Percentiles rank a stretch among this genome's conserved stretches.
phyloP scores from a whole-genome alignment of 331 rosid species.

The Saraca asoca region DNA sequence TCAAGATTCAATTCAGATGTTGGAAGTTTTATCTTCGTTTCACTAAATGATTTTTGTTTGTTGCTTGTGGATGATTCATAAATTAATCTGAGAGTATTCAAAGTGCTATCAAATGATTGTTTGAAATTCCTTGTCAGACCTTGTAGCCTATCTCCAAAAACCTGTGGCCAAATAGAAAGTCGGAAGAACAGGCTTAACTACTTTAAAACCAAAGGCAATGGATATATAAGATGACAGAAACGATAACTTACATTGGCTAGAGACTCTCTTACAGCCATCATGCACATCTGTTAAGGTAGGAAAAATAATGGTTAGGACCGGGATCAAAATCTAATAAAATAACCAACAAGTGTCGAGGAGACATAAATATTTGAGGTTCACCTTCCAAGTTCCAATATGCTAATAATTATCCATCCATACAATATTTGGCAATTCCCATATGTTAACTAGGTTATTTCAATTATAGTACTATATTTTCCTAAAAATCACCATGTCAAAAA shows the following conservation, averaged over 20 bases:
- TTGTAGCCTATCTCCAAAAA: slow-evolving; percentile 67
- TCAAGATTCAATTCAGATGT: slow-evolving; percentile 32
- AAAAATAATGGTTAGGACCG: not conserved
- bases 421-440: not conserved
- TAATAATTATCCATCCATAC: not conserved
- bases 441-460: slow-evolving; percentile 3
- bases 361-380: not conserved
- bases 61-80: slow-evolving; percentile 35
- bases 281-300: slow-evolving; percentile 67
- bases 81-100: slow-evolving; percentile 68
- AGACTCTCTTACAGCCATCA: slow-evolving; percentile 78
- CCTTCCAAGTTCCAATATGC: not conserved
- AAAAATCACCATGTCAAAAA: slow-evolving; percentile 19
- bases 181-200: slow-evolving; percentile 45
- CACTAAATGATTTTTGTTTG: slow-evolving; percentile 34
- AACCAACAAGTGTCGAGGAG: slow-evolving; percentile 5
- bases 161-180: slow-evolving; percentile 55
- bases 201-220: slow-evolving; percentile 43
- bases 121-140: slow-evolving; percentile 72
- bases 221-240: slow-evolving; percentile 42
- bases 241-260: slow-evolving; percentile 78
- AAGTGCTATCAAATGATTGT: slow-evolving; percentile 73
- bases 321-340: not conserved
- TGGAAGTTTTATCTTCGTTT: slow-evolving; percentile 32
- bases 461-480: not conserved